Percentiles rank a stretch among this genome's conserved stretches.
Conservation (phyloP, 148 eudicot genomes). For the Camellia sinensis region DNA sequence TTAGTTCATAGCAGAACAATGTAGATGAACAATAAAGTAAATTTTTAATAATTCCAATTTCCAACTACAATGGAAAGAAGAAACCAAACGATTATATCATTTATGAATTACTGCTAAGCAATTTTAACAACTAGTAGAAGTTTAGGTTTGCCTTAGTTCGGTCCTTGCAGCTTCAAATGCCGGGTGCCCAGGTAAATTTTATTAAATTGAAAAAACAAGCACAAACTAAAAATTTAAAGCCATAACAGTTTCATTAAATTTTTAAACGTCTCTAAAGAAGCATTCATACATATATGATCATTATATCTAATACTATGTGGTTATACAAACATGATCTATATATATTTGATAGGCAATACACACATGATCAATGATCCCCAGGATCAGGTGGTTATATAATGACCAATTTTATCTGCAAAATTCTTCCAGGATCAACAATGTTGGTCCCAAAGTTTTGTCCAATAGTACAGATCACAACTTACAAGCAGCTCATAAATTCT, state of each 20-base stretch:
- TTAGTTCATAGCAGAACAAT: slow-evolving; percentile 11
- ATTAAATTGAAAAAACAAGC: neutral
- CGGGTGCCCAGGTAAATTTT: neutral
- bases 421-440: too few species aligned
- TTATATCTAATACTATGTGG: neutral
- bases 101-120: neutral
- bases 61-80: neutral
- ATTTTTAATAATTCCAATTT: neutral
- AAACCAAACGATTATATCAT: neutral
- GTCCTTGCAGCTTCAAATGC: neutral
- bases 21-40: neutral
- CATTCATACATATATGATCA: neutral
- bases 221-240: neutral
- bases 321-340: neutral
- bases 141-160: too few species aligned
- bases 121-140: neutral
- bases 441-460: too few species aligned
- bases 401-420: too few species aligned
- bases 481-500: too few species aligned
- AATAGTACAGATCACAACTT: too few species aligned
- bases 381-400: neutral
- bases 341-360: neutral
- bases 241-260: neutral
- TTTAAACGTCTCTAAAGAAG: too few species aligned
- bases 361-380: neutral